phyloP scores from a whole-genome alignment of 2,329 filamentous ascomycete species.

The Apiospora aurea region DNA sequence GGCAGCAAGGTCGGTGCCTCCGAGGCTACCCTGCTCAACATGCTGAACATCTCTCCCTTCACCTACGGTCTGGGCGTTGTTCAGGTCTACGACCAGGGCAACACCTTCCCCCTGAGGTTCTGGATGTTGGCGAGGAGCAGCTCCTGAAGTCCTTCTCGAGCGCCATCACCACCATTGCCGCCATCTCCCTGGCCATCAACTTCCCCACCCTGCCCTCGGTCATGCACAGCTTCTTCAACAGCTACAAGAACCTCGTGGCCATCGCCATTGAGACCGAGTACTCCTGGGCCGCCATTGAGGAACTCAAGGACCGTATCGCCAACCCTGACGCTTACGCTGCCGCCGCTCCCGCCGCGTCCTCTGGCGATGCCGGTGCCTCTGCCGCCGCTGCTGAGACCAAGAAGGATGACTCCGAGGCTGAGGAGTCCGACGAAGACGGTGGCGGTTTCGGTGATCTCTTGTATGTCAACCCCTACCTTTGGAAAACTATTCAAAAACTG shows the following conservation, averaged over 20 bases:
- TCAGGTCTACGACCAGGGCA: constrained; percentile 98
- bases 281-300: constrained; percentile 93
- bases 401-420: constrained; percentile 72
- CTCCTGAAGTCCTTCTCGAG: constrained; percentile 82
- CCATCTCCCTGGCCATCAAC: constrained; percentile 89
- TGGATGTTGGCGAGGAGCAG: constrained; percentile 95
- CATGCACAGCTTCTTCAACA: constrained; percentile 95
- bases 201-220: constrained; percentile 97
- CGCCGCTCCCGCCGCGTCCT: constrained; percentile 74
- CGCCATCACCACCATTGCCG: constrained; percentile 86
- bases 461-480: constrained; percentile 47
- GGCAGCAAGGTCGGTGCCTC: constrained; percentile 95
- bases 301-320: constrained; percentile 99
- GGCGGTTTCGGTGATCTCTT: constrained; percentile 86
- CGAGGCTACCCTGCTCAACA: constrained; percentile 98
- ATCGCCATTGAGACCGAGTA: constrained; percentile 90
- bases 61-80: constrained; percentile 97
- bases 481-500: constrained; percentile 40
- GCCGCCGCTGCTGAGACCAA: constrained; percentile 65
- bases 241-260: constrained; percentile 95
- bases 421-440: constrained; percentile 70
- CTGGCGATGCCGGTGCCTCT: constrained; percentile 58
- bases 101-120: constrained; percentile 86
- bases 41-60: constrained; percentile 99
- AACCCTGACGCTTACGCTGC: constrained; percentile 97